Evolutionary conservation across 805 yeast species (phyloP), one percentile per base, ranked within the genome.

Genomic region (Yarrowia divulgata): DNA sequence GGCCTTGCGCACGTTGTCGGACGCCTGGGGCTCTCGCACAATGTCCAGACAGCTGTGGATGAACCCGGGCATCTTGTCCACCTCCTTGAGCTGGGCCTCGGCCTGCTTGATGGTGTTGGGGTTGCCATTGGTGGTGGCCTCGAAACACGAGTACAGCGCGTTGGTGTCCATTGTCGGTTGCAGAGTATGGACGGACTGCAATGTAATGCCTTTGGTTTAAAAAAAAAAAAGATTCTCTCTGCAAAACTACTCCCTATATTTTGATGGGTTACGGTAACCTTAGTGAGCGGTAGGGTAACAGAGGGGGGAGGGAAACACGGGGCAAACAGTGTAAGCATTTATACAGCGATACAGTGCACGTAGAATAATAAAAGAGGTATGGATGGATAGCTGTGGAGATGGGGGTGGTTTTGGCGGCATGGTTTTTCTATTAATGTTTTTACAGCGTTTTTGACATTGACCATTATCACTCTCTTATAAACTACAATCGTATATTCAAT

Each of bases 21-120:
- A 81, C 16, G 84, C 87, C 18, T 83, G 85, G 8, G 79, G 79
- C 23, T 86, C 84, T 18, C 84, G 76, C 19, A 92, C 82, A 66
- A 93, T 88, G 75, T 91, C 94, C 58, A 94, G 80, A 77, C 97
- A 90, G 1, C 94, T 93, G 6, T 90, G 90, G 48, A 91, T 79
- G 75, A 93, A 93, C 6, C 97, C 97, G 1, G 90, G 86, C 3
- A 83, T 77, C 37, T 75, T 74, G 62, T 88, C 85, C 8, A 88
- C 87, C 73, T 76, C 75, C 69, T 84, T 84, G 63, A 93, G 83
- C 73, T 87, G 86, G 0, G 75, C 69, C 78, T 94, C 98, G 0
- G 97, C 95, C 66, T 85, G 85, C 46, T 37, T 35, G 48, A 63
- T 46, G 45, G 57, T 48, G 57, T 35, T 49, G 57, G 55, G 57